These are phyloP conservation scores for Picocystis sp. DNA, from an alignment of 163 green algal species.

Conservation along the genomic window DNA sequence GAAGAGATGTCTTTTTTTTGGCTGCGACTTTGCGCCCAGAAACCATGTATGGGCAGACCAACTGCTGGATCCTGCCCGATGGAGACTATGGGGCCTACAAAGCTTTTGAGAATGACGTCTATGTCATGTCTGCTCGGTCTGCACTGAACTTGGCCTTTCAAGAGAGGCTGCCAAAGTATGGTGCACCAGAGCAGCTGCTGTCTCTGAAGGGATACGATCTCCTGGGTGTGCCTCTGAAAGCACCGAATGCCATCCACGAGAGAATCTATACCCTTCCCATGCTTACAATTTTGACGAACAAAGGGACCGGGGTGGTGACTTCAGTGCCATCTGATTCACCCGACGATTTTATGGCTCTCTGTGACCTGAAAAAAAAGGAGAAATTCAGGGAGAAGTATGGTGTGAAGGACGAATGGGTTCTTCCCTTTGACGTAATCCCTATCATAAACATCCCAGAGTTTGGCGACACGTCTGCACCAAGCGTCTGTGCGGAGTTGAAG, in stretches of 20 bases:
- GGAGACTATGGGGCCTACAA: conserved; percentile 77
- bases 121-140: conserved; percentile 66
- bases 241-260: conserved; percentile 44
- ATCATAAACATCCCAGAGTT: conserved; percentile 95
- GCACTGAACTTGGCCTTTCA: conserved; percentile 85
- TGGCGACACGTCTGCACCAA: conserved; percentile 54
- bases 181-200: conserved; percentile 56
- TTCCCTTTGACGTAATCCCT: conserved; percentile 83
- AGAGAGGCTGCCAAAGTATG: conserved; percentile 35
- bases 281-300: conserved; percentile 91
- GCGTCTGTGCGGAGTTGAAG: conserved; percentile 77
- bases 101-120: conserved; percentile 51
- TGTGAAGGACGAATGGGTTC: conserved; percentile 83
- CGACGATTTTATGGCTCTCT: conserved; percentile 74
- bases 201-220: conserved; percentile 75
- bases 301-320: conserved; percentile 83
- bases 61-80: conserved; percentile 90
- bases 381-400: conserved; percentile 84
- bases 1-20: conserved; percentile 65
- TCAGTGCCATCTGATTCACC: conserved; percentile 84
- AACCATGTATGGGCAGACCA: conserved; percentile 98
- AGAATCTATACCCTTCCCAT: conserved; percentile 87
- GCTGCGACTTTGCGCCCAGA: conserved; percentile 89
- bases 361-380: conserved; percentile 84
- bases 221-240: conserved; percentile 66